Evolutionary conservation across 306 rosid genomes (phyloP), one percentile per base, ranked within the genome.

Genomic region (Neltuma alba): DNA sequence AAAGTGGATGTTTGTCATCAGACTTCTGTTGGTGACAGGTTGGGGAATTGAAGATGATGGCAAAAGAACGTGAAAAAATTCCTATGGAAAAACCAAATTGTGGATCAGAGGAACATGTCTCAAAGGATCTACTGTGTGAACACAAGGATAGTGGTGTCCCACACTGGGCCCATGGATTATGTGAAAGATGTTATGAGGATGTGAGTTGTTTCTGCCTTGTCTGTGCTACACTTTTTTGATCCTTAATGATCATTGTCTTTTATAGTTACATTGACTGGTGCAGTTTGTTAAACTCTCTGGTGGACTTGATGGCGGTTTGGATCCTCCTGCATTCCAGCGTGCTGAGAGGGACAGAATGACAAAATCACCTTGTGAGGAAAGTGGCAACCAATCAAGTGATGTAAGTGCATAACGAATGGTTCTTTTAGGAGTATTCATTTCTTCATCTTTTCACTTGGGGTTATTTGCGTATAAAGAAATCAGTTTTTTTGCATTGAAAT

Each of bases 251-350:
- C 15, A 55, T 20, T 72, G 30, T 27, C 63, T 25, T 68, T 75
- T 64, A 44, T 75, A 67, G 45, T 76, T 74, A 8, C 30, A 47
- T 23, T 83, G n/a, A n/a, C n/a, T n/a, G 42, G 75, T 81, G 79
- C 79, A 92, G 97, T 87, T 92, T 76, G 65, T 91, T 62, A 85
- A 80, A 78, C 88, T 92, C 74, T 94, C 98, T 41, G 97, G 97
- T 34, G 98, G 97, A 67, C 90, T 94, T 66, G 78, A 79, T 77
- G 97, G 97, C 27, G 98, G 97, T 72, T 81, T 88, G 79, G 90
- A 94, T 84, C 98, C 98, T 82, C 98, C 98, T 44, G 97, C 98
- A 15, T 92, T 92, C 83, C 97, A 88, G 89, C 90, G 70, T n/a
- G 98, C 97, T 75, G 98, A 94, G 84, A 85, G 62, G 80, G 91